Evolutionary conservation across 2,329 filamentous ascomycete species (phyloP).

Genomic region (Fusarium sp.): DNA sequence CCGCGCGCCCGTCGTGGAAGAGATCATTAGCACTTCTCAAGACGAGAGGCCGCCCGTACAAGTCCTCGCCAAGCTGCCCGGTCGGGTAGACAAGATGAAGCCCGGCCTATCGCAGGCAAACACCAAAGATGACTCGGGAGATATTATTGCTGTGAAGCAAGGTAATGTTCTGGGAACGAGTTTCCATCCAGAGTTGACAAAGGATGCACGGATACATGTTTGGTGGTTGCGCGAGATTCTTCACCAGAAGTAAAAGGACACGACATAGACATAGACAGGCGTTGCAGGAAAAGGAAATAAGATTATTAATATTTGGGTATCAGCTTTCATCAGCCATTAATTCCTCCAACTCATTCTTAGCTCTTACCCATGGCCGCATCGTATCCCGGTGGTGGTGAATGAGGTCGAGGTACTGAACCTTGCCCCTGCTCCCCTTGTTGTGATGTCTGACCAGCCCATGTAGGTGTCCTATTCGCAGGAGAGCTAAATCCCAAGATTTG

Average conservation of each 20-base stretch:
- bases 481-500: slow-evolving; percentile 38
- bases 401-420: slow-evolving; percentile 9
- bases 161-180: slow-evolving; percentile 94
- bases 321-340: not conserved
- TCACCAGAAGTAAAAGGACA: slow-evolving; percentile 28
- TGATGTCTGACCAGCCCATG: not conserved
- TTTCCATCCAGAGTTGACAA: slow-evolving; percentile 94
- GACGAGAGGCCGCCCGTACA: slow-evolving; percentile 57
- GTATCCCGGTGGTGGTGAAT: slow-evolving; percentile 42
- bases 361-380: slow-evolving; percentile 25
- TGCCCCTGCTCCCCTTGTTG: not conserved
- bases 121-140: slow-evolving; percentile 64
- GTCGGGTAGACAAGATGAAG: slow-evolving; percentile 53
- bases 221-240: slow-evolving; percentile 87
- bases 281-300: slow-evolving; percentile 11
- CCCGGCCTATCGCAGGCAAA: slow-evolving; percentile 53
- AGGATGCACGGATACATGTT: slow-evolving; percentile 86
- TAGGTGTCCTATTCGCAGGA: not conserved
- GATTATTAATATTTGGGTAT: slow-evolving; percentile 29
- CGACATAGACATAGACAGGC: slow-evolving; percentile 15
- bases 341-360: slow-evolving; percentile 4
- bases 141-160: slow-evolving; percentile 90
- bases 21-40: slow-evolving; percentile 63
- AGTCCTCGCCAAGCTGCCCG: slow-evolving; percentile 64
- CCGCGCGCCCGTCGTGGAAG: slow-evolving; percentile 91